phyloP scores from a whole-genome alignment of 192 early-diverging fungal genomes.

The Podila verticillata region DNA sequence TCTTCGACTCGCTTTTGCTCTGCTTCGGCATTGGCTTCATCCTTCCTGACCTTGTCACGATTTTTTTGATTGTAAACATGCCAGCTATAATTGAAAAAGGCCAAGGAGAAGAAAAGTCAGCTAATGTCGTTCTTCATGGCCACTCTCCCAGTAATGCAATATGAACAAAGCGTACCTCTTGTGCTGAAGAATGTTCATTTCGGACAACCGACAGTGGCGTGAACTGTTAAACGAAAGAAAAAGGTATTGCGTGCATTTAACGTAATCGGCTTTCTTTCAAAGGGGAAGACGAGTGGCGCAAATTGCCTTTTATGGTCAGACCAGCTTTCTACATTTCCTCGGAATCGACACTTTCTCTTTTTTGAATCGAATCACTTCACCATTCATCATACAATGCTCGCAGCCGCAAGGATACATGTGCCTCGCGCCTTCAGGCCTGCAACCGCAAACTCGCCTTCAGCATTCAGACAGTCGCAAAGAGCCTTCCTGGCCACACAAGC shows the following conservation, averaged over 20 bases:
- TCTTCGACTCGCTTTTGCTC: constrained; percentile 62
- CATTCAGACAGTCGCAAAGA: constrained; percentile 30
- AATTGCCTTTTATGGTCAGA: constrained; percentile 2
- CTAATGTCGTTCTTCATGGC: neutral
- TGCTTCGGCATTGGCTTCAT: constrained; percentile 73
- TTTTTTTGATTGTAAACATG: constrained; percentile 82
- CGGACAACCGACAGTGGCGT: neutral
- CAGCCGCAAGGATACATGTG: constrained; percentile 32
- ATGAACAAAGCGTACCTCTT: constrained; percentile 62
- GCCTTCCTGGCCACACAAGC: constrained; percentile 35
- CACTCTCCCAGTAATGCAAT: neutral
- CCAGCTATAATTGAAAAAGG: constrained; percentile 58
- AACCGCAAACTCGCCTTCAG: constrained; percentile 4
- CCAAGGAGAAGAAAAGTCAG: neutral
- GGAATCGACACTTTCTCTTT: neutral
- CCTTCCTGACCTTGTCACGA: constrained; percentile 68
- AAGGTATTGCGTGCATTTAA: neutral
- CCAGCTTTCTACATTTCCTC: neutral
- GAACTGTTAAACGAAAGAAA: neutral
- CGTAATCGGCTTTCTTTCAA: neutral
- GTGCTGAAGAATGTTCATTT: constrained; percentile 73
- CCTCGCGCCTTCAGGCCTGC: constrained; percentile 10
- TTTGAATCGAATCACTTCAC: constrained; percentile 1
- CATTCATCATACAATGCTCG: constrained; percentile 28
- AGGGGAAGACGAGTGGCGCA: neutral